phyloP scores from a whole-genome alignment of 2,329 filamentous ascomycete genomes.

The Emydomyces testavorans region DNA sequence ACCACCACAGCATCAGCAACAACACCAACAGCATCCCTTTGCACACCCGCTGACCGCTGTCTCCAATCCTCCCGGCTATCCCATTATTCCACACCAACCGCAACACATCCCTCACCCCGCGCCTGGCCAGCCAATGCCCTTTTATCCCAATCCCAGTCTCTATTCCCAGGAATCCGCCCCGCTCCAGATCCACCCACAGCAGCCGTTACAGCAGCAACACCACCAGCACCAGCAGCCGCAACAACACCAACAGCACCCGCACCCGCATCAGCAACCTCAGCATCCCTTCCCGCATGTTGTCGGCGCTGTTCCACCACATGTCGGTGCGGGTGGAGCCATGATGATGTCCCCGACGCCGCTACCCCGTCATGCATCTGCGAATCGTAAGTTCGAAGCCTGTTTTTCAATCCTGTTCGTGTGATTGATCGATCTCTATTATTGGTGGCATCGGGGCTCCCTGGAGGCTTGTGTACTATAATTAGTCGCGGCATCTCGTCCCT shows the following conservation, averaged over 20 bases:
- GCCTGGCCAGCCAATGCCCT: constrained; percentile 12
- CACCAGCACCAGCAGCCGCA: constrained; percentile 14
- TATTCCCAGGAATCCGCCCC: constrained; percentile 9
- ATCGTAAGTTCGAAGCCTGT: constrained; percentile 12
- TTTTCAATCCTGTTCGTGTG: neutral
- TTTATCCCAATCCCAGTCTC: constrained; percentile 12
- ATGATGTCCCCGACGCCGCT: constrained; percentile 16
- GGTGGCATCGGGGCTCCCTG: neutral
- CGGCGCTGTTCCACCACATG: constrained; percentile 15
- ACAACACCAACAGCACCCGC: constrained; percentile 13
- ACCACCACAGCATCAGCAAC: constrained; percentile 14
- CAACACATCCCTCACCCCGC: constrained; percentile 9
- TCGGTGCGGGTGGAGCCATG: constrained; percentile 14
- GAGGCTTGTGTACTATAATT: too few species aligned
- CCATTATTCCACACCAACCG: constrained; percentile 8
- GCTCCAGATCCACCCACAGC: constrained; percentile 13
- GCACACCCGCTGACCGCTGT: constrained; percentile 15
- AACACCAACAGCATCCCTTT: constrained; percentile 11
- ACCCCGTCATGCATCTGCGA: constrained; percentile 14
- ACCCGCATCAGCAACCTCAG: constrained; percentile 11
- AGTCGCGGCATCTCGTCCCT: too few species aligned
- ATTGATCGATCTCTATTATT: neutral
- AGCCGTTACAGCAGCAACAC: constrained; percentile 9
- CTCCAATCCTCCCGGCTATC: constrained; percentile 11
- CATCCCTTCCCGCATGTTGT: constrained; percentile 14